Evolutionary conservation across 495 filamentous ascomycete species (phyloP).

Genomic region (Bryoglossum gracile): DNA sequence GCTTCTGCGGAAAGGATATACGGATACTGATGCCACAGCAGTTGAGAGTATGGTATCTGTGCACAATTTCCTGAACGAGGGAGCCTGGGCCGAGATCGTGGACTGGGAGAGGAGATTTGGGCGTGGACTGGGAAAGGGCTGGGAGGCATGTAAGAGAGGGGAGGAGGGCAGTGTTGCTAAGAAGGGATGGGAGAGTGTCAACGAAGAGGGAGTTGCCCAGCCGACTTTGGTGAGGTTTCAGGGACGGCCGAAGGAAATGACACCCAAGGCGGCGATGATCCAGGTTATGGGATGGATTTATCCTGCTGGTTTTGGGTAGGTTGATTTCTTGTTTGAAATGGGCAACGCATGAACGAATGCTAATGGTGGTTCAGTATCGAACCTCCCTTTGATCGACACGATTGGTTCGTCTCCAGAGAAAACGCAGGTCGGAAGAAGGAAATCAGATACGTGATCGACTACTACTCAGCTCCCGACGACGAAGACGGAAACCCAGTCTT

Average conservation of each 20-base stretch:
- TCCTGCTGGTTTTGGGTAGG: slow-evolving; percentile 70
- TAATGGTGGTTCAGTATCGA: slow-evolving; percentile 45
- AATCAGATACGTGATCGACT: slow-evolving; percentile 95
- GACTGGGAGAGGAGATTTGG: slow-evolving; percentile 85
- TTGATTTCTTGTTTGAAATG: slow-evolving; percentile 3
- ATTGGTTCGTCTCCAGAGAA: slow-evolving; percentile 83
- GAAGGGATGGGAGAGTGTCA: slow-evolving; percentile 26
- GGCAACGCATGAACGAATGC: slow-evolving; percentile 5
- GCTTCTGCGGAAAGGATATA: slow-evolving; percentile 89
- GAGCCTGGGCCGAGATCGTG: slow-evolving; percentile 89
- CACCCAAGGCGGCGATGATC: slow-evolving; percentile 78
- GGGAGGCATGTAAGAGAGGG: slow-evolving; percentile 65
- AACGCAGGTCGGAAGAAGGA: slow-evolving; percentile 56
- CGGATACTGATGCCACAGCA: slow-evolving; percentile 82
- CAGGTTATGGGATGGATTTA: slow-evolving; percentile 70
- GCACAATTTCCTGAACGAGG: slow-evolving; percentile 97
- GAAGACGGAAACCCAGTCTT: slow-evolving; percentile 91
- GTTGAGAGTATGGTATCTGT: slow-evolving; percentile 97
- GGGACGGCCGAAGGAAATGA: slow-evolving; percentile 79
- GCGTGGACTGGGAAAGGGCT: slow-evolving; percentile 60
- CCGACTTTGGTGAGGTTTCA: slow-evolving; percentile 80
- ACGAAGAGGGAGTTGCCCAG: slow-evolving; percentile 36
- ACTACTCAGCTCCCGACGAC: slow-evolving; percentile 84
- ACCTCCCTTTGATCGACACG: slow-evolving; percentile 94
- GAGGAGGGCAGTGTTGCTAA: slow-evolving; percentile 48